Base-by-base conservation (phyloP, 495 filamentous ascomycete genomes). In the Chaetomidium leptoderma region DNA sequence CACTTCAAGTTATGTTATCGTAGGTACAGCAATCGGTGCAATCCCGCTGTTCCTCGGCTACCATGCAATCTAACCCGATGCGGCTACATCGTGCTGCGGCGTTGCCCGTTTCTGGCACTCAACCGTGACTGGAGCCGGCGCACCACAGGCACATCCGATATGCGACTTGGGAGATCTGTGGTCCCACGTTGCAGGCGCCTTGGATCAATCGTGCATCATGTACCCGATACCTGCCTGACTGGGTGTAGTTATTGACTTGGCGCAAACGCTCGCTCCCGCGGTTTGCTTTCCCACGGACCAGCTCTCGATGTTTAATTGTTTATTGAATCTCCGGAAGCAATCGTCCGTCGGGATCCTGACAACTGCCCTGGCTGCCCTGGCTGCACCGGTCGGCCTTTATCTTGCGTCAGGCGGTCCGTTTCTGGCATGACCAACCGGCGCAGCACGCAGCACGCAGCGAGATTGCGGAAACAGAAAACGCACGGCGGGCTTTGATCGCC, bases 141-240 rank as follows among this genome's bases (percentile, higher is more conserved):
- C n/a, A 24, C 44, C 7, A 14, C 14, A 21, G 40, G 8, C n/a
- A 16, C 16, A 8, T 21, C 26, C 44, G 44, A 46, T 30, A 27
- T 29, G 44, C 44, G 29, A 3, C 44, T 46, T 17, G 17, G 36
- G 26, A 53, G 36, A 53, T 53, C 35, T 30, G 26, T 40, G 6
- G 24, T 53, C 24, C 50, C 36, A 53, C 50, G 50, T 53, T 42
- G 50, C 36, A 53, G n/a, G 30, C 49, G 19, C 10, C 19, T 29
- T 42, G 32, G 48, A n/a, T 53, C 37, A 24, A 19, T 42, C 6
- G 35, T 53, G 36, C 24, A 23, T 40, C 30, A 53, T 23, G 55
- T 50, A 58, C 19, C 45, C 35, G 45, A 35, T 48, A 50, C 3
- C 23, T 37, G 29, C 24, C n/a, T 42, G 44, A 51, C 24, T 30